Evolutionary conservation across 2,329 filamentous ascomycete genomes (phyloP).

Genomic region (Teratosphaeria pseudoeucalypti): DNA sequence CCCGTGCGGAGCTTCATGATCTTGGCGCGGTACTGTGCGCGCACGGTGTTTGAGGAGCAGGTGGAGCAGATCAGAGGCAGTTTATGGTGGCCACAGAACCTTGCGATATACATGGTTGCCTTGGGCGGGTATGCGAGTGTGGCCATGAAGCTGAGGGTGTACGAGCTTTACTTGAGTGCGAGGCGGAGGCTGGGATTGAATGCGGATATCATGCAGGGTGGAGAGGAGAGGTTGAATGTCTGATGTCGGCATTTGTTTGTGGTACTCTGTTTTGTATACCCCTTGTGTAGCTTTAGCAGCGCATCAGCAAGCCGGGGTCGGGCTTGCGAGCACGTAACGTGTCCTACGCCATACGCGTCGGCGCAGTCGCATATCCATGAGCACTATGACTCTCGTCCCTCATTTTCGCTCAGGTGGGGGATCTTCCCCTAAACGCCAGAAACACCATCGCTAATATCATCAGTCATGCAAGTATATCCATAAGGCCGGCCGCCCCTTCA

Average conservation of each 20-base stretch:
- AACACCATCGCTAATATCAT: neutral
- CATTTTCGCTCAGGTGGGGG: neutral
- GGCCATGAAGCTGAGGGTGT: slow-evolving; percentile 48
- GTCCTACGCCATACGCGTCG: neutral
- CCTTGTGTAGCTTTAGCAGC: neutral
- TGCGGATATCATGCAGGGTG: slow-evolving; percentile 2
- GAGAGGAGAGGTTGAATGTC: neutral
- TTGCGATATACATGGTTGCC: slow-evolving; percentile 41
- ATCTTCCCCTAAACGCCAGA: neutral
- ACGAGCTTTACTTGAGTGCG: slow-evolving; percentile 46
- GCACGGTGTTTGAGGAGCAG: slow-evolving; percentile 52
- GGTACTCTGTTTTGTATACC: neutral
- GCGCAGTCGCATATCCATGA: neutral
- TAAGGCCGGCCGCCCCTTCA: neutral
- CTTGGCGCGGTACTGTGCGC: slow-evolving; percentile 52
- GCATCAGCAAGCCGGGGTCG: neutral
- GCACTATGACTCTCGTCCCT: neutral
- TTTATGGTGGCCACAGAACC: slow-evolving; percentile 42
- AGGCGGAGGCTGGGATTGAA: slow-evolving; percentile 40
- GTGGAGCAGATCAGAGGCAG: slow-evolving; percentile 43
- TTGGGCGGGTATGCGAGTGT: slow-evolving; percentile 46
- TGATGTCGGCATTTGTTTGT: neutral
- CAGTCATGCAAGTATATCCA: slow-evolving; percentile 3
- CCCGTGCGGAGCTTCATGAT: slow-evolving; percentile 54
- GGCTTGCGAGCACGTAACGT: neutral